Evolutionary conservation across 495 filamentous ascomycete genomes (phyloP).

Genomic region (Bacidia rubella): DNA sequence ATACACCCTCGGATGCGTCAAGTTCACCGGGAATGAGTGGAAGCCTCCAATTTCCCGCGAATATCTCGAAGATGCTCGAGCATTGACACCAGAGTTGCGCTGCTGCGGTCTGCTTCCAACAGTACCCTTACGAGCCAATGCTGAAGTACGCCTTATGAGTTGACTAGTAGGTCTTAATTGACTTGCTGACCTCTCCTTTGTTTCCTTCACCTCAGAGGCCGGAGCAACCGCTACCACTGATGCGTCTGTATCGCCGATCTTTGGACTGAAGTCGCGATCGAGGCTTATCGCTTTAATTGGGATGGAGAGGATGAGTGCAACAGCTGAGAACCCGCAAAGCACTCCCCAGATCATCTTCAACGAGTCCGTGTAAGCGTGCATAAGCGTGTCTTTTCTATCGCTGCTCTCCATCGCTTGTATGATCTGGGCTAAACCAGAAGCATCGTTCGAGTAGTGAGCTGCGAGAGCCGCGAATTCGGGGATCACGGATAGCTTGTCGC

Average conservation of each 20-base stretch:
- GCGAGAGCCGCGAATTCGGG: conserved; percentile 30
- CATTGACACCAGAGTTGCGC: background rate
- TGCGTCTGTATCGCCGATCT: background rate
- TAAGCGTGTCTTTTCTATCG: conserved; percentile 27
- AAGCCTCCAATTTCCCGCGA: conserved; percentile 6
- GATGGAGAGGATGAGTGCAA: conserved; percentile 34
- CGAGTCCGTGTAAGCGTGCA: conserved; percentile 39
- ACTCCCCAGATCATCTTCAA: conserved; percentile 42
- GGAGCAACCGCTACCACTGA: too few relatives aligned
- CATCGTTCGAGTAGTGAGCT: conserved; percentile 36
- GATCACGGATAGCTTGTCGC: conserved; percentile 28
- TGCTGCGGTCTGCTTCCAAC: background rate
- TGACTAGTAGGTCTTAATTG: too few relatives aligned
- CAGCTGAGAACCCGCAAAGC: conserved; percentile 35
- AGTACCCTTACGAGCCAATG: background rate
- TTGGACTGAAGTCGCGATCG: conserved; percentile 29
- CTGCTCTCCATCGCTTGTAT: conserved; percentile 36
- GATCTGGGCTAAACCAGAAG: conserved; percentile 40
- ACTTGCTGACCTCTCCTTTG: background rate
- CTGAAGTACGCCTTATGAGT: background rate
- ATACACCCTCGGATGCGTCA: background rate
- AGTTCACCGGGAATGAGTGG: background rate
- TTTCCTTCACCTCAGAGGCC: background rate
- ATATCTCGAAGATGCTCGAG: background rate
- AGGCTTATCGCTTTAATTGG: conserved; percentile 38